Percentiles rank a stretch among this genome's conserved stretches.
Conservation (phyloP, 2,329 filamentous ascomycete species). For the Fusarium ramigenum region DNA sequence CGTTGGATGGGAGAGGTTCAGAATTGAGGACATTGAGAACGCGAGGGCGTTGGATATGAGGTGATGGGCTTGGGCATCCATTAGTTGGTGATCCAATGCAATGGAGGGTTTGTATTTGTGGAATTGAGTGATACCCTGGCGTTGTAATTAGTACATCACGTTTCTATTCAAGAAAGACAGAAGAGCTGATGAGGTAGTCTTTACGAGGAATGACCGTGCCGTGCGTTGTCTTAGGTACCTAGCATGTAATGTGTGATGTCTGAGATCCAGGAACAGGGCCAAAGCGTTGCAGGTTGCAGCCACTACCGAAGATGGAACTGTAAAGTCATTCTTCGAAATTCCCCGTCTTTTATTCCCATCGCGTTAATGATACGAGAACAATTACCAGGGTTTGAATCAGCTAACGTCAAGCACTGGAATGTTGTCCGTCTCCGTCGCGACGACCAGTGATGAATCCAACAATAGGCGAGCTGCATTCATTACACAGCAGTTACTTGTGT, state of each 20-base stretch:
- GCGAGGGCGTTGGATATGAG: neutral
- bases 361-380: neutral
- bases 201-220: neutral
- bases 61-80: neutral
- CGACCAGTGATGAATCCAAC: neutral
- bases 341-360: neutral
- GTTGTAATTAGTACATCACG: neutral
- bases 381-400: neutral
- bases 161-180: neutral
- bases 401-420: neutral
- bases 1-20: neutral
- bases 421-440: neutral
- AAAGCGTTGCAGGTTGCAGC: neutral
- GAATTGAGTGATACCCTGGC: neutral
- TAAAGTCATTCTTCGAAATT: neutral
- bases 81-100: neutral
- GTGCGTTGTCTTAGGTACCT: neutral
- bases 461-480: constrained; percentile 28
- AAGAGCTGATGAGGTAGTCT: neutral
- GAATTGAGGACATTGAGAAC: neutral
- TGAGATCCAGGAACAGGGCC: neutral
- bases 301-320: constrained; percentile 5
- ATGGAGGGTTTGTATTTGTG: neutral
- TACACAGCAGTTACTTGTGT: neutral
- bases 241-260: neutral